Evolutionary conservation across 176 grass and related monocot genomes (phyloP).

Genomic region (Bromus sterilis): DNA sequence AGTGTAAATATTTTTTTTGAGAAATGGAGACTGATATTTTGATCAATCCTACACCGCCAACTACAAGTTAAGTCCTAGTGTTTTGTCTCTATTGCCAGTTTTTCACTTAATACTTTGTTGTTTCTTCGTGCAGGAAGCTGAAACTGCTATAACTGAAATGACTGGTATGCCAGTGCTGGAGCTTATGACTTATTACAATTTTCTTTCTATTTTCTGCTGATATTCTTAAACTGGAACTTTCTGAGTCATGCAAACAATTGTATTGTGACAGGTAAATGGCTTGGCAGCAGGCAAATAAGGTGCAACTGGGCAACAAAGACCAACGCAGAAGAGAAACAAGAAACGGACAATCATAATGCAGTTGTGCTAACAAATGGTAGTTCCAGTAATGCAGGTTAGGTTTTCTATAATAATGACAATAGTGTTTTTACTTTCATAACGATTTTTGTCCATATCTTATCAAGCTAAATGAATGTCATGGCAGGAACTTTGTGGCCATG

Average conservation of each 20-base stretch:
- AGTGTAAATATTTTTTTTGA: neutral
- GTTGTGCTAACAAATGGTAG: slow-evolving; percentile 66
- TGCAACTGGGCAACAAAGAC: slow-evolving; percentile 85
- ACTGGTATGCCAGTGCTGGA: slow-evolving; percentile 37
- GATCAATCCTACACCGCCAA: neutral
- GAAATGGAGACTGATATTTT: neutral
- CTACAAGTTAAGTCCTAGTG: neutral
- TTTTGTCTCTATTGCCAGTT: neutral
- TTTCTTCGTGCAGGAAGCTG: slow-evolving; percentile 62
- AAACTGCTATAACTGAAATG: slow-evolving; percentile 78
- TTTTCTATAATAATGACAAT: slow-evolving; percentile 10
- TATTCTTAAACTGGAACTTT: slow-evolving; percentile 1
- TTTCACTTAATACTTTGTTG: neutral
- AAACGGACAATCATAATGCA: slow-evolving; percentile 60
- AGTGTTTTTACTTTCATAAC: neutral
- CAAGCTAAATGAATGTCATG: slow-evolving; percentile 1
- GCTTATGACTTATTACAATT: neutral
- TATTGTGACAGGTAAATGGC: slow-evolving; percentile 61
- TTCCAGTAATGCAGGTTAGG: slow-evolving; percentile 51
- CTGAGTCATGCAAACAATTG: slow-evolving; percentile 7
- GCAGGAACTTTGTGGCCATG: neutral
- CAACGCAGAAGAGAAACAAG: slow-evolving; percentile 69
- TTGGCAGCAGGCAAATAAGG: slow-evolving; percentile 79
- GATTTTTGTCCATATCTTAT: neutral
- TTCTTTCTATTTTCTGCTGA: neutral